These are phyloP conservation scores for Melanopsichium pennsylvanicum DNA, from an alignment of 1,284 basidiomycete genomes.

Conservation along the genomic window DNA sequence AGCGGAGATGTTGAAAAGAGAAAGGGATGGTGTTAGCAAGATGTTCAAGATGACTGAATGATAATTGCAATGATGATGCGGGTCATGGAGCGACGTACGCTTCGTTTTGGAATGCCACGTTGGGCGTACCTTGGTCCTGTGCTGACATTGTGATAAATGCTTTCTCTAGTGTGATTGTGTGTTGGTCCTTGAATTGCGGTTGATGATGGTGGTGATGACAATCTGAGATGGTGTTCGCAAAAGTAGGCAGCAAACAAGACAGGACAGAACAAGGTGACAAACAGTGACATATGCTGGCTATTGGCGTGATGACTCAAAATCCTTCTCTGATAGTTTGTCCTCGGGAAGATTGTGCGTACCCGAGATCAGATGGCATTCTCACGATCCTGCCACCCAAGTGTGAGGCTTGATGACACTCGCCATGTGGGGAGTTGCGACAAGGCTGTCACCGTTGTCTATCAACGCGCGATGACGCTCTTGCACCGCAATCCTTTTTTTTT, in stretches of 20 bases:
- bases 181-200: too few species aligned
- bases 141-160: constrained; percentile 16
- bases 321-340: too few species aligned
- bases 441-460: not conserved
- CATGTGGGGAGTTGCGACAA: constrained; percentile 19
- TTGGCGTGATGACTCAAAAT: not conserved
- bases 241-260: not conserved
- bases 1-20: too few species aligned
- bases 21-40: not conserved
- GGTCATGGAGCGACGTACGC: constrained; percentile 26
- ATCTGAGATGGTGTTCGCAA: not conserved
- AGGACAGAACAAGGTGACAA: not conserved
- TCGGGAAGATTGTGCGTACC: too few species aligned
- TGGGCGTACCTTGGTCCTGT: constrained; percentile 34
- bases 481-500: not conserved
- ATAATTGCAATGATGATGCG: not conserved
- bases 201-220: constrained; percentile 1
- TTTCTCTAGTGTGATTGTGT: not conserved
- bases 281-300: not conserved
- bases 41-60: too few species aligned
- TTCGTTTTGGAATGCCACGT: constrained; percentile 49
- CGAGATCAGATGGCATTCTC: too few species aligned
- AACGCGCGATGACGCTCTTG: constrained; percentile 27
- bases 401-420: too few species aligned
- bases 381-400: too few species aligned